phyloP scores from a whole-genome alignment of 768 basidiomycete genomes.

The Amanita subjunquillea region DNA sequence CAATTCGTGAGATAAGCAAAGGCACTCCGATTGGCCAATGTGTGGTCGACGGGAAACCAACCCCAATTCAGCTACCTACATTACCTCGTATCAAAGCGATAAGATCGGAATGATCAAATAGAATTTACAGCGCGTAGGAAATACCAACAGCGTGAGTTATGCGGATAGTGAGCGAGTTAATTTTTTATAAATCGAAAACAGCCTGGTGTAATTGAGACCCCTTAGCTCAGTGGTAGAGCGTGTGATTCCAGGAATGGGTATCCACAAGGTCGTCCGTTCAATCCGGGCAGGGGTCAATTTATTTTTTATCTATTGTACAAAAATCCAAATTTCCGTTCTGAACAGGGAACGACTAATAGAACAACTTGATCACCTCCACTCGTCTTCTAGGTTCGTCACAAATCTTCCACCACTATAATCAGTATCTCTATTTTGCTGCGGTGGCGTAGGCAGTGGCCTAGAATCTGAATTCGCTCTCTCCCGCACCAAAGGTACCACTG shows the following conservation, averaged over 20 bases:
- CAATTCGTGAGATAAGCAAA: too few relatives aligned
- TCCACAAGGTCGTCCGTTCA: conserved; percentile 34
- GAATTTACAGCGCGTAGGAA: too few relatives aligned
- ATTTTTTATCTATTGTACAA: not conserved
- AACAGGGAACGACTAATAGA: too few relatives aligned
- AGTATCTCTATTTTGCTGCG: not conserved
- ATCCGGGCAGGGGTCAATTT: conserved; percentile 24
- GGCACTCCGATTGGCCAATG: too few relatives aligned
- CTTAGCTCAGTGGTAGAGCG: conserved; percentile 9
- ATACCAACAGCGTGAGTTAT: too few relatives aligned
- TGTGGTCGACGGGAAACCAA: too few relatives aligned
- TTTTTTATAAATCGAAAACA: too few relatives aligned
- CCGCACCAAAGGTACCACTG: not conserved
- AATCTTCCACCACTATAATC: conserved; percentile 17
- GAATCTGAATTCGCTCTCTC: conserved; percentile 4
- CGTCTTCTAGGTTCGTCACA: conserved; percentile 33
- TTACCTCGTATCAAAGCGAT: too few relatives aligned
- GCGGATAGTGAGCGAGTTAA: too few relatives aligned
- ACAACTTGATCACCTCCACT: not conserved
- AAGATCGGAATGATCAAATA: too few relatives aligned
- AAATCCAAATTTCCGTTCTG: not conserved
- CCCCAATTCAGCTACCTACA: too few relatives aligned
- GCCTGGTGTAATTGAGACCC: conserved; percentile 3
- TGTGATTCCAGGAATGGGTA: conserved; percentile 14
- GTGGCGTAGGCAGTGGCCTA: conserved; percentile 1